These are phyloP conservation scores for Nothophoma quercina DNA, from an alignment of 2,329 filamentous ascomycete genomes.

Conservation along the genomic window DNA sequence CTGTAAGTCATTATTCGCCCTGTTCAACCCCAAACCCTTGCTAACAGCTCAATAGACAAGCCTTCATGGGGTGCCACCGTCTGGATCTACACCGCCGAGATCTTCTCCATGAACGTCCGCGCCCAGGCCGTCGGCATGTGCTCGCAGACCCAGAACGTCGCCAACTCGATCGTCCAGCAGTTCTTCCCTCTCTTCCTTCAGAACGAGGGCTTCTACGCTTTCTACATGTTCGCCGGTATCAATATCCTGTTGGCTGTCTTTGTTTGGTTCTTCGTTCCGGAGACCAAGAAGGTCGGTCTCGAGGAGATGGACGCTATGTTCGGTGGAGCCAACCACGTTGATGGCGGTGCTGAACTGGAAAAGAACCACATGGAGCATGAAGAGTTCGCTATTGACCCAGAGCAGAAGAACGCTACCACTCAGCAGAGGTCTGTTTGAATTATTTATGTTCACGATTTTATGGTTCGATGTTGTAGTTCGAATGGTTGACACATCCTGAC, in stretches of 20 bases:
- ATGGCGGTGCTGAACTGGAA: slow-evolving; percentile 61
- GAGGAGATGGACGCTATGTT: slow-evolving; percentile 66
- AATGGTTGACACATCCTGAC: not conserved
- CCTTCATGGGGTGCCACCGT: slow-evolving; percentile 74
- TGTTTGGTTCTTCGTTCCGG: slow-evolving; percentile 53
- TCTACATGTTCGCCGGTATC: slow-evolving; percentile 63
- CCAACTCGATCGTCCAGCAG: slow-evolving; percentile 72
- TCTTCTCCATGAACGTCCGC: slow-evolving; percentile 76
- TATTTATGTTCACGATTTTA: not conserved
- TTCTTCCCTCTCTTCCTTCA: slow-evolving; percentile 74
- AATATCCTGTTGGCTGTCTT: slow-evolving; percentile 52
- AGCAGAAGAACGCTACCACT: slow-evolving; percentile 27
- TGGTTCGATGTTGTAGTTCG: not conserved
- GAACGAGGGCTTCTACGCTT: slow-evolving; percentile 64
- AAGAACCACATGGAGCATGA: slow-evolving; percentile 45
- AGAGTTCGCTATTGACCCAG: slow-evolving; percentile 28
- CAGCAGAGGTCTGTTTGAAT: slow-evolving; percentile 19
- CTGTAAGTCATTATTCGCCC: slow-evolving; percentile 51
- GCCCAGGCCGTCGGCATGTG: slow-evolving; percentile 75
- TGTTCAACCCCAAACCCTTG: not conserved
- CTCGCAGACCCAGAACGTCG: slow-evolving; percentile 64
- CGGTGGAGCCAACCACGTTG: slow-evolving; percentile 64
- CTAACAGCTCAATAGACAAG: slow-evolving; percentile 60
- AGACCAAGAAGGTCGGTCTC: slow-evolving; percentile 56
- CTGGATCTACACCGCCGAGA: slow-evolving; percentile 75